Evolutionary conservation across 139 green algal species (phyloP), one percentile per base, ranked within the genome.

Genomic region (Ettlia oleoabundans): DNA sequence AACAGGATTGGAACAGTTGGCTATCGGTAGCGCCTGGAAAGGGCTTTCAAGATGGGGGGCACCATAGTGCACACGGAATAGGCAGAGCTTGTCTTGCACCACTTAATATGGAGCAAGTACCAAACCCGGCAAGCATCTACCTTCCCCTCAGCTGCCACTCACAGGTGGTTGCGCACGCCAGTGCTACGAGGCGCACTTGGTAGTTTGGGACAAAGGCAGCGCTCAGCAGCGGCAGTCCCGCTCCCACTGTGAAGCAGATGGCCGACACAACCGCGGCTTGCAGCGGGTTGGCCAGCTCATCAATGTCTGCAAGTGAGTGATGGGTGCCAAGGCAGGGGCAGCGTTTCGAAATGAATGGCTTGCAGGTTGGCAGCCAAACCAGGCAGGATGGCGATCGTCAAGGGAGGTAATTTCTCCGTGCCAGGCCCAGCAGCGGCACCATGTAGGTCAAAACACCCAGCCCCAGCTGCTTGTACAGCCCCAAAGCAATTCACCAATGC

Each of bases 231-330:
- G 93, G 94, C 40, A 98, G 83, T 4, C 74, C 71, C n/a, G 85
- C 94, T 2, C 93, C 94, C 10, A 89, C 22, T 13, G 76, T 78
- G 78, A 96, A 96, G 47, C 87, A 91, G 21, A 88, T 30, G 10
- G 89, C 86, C 2, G 90, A 95, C 21, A 89, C 84, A 0, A 92
- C 30, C 8, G 90, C 86, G 9, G 92, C 92, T 77, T 93, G 93
- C 41, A 89, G 69, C 4, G 95, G 95, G 80, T 96, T 96, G 30
- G 93, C 86, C 40, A 97, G 82, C 30, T 96, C 89, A 75, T 98
- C 95, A 9, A 98, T 67, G 78, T 98, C 94, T 77, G 70, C 68
- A 40, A 0, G 43, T 13, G 30, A 6, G 21, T 1, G 13, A n/a
- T n/a, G n/a, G n/a, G n/a, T n/a, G n/a, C n/a, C 18, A n/a, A 22